Conservation (phyloP, 176 grass and related monocot species). For the Paspalum vaginatum region DNA sequence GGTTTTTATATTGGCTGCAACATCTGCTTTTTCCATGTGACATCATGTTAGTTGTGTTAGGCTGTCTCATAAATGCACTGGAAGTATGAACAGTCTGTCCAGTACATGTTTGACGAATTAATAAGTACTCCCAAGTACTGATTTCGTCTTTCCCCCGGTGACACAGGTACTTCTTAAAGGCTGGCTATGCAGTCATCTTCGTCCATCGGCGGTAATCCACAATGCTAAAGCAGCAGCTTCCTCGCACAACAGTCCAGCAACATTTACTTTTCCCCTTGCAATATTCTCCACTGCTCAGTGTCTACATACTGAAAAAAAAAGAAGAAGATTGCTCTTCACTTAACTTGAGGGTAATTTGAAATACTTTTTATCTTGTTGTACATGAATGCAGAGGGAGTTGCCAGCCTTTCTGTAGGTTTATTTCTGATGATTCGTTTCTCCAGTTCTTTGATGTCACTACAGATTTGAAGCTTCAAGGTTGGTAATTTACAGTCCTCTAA, state of each 20-base stretch:
- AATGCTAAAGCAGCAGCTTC: not conserved
- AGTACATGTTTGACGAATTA: not conserved
- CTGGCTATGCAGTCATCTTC: slow-evolving; percentile 89
- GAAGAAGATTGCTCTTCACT: not conserved
- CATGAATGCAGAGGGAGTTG: slow-evolving; percentile 65
- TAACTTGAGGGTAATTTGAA: slow-evolving; percentile 15
- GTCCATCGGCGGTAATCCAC: slow-evolving; percentile 59
- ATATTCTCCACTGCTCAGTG: not conserved
- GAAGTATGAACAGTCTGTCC: not conserved
- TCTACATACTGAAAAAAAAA: not conserved
- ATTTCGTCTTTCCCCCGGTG: not conserved
- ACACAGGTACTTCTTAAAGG: slow-evolving; percentile 84
- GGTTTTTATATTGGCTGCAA: not conserved
- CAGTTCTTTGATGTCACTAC: slow-evolving; percentile 68
- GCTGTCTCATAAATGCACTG: not conserved
- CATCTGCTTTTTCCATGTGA: not conserved
- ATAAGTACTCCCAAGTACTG: not conserved
- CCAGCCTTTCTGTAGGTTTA: slow-evolving; percentile 85
- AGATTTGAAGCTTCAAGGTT: slow-evolving; percentile 86
- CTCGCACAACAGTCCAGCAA: not conserved
- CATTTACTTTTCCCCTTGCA: not conserved
- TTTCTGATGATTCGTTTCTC: slow-evolving; percentile 86
- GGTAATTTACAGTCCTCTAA: slow-evolving; percentile 17
- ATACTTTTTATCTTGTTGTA: not conserved
- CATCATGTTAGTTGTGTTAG: not conserved